Evolutionary conservation across 2,329 filamentous ascomycete species (phyloP), one percentile per base, ranked within the genome.

Genomic region (Tolypocladium tropicale): DNA sequence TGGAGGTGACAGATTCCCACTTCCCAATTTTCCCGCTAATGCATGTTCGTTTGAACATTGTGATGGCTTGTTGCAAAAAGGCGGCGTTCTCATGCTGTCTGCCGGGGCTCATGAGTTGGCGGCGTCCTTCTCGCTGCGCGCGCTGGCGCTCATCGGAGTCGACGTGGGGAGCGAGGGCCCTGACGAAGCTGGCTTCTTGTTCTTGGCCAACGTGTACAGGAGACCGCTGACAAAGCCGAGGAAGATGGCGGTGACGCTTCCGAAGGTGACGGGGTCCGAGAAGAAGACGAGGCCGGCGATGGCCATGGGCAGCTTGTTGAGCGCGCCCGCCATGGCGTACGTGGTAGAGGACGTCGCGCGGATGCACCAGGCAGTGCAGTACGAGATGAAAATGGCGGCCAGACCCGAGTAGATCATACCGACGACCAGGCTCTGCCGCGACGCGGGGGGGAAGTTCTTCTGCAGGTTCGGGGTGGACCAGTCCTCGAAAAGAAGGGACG

Each of bases 331-430:
- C 93, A 99, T 97, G 33, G 90, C 95, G 78, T 97, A 99, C 2
- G 94, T 99, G 10, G 94, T 99, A 21, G 92, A 96, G 0, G 92
- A 95, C 9, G 94, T 97, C 61, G 96, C 89, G 63, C 94, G 92
- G 61, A 99, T 95, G 70, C 94, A 97, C 94, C 94, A 99, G 39
- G 94, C 94, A 18, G 93, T 96, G 68, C 91, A 95, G 81, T 99
- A 99, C n/a, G 93, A 97, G 73, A 99, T 99, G 76, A 96, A 96
- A 67, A 97, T 92, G 53, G 92, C 89, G 37, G 86, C 92, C 55
- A 96, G 79, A 58, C 94, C 94, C 6, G 94, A 96, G 74, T 97
- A 88, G 67, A 97, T 76, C 89, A 97, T 96, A 67, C 92, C 89
- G 58, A 88, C 75, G 63, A 95, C 81, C 64, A 96, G 84, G 64